Percentiles rank a stretch among this genome's conserved stretches.
Evolutionary conservation across 108 stramenopile species (phyloP).

Genomic region (Aureococcus anophagefferens): DNA sequence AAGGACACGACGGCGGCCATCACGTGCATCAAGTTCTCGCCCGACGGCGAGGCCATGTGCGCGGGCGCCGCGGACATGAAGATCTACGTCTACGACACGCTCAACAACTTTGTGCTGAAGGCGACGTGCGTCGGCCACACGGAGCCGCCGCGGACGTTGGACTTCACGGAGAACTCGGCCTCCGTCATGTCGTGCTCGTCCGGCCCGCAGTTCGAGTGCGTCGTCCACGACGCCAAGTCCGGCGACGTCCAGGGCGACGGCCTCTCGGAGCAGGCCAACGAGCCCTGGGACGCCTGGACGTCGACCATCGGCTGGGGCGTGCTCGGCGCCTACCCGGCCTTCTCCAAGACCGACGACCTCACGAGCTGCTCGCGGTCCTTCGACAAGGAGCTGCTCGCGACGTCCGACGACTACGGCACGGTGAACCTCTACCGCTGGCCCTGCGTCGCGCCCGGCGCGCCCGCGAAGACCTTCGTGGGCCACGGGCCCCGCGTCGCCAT

Average conservation of each 20-base stretch:
- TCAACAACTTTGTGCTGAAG: slow-evolving; percentile 17
- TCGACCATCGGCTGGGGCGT: slow-evolving; percentile 22
- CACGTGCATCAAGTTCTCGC: slow-evolving; percentile 23
- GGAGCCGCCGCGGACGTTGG: slow-evolving; percentile 28
- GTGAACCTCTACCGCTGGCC: slow-evolving; percentile 23
- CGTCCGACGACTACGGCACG: slow-evolving; percentile 31
- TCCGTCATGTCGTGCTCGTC: slow-evolving; percentile 23
- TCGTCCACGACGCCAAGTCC: slow-evolving; percentile 27
- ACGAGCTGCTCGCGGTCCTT: neutral
- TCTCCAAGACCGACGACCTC: neutral
- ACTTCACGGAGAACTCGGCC: slow-evolving; percentile 26
- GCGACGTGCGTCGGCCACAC: slow-evolving; percentile 27
- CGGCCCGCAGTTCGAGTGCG: slow-evolving; percentile 20
- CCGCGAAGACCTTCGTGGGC: slow-evolving; percentile 16
- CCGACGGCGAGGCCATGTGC: slow-evolving; percentile 33
- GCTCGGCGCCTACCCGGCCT: neutral
- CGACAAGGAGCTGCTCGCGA: slow-evolving; percentile 16
- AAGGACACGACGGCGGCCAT: slow-evolving; percentile 33
- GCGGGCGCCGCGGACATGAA: slow-evolving; percentile 32
- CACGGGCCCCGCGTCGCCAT: slow-evolving; percentile 12
- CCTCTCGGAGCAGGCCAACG: slow-evolving; percentile 15
- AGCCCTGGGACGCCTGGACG: slow-evolving; percentile 27
- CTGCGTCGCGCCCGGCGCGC: neutral
- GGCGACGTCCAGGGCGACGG: neutral
- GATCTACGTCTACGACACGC: slow-evolving; percentile 35